These are phyloP conservation scores for Colletotrichum spinosum DNA, from an alignment of 2,329 filamentous ascomycete genomes.

Conservation along the genomic window DNA sequence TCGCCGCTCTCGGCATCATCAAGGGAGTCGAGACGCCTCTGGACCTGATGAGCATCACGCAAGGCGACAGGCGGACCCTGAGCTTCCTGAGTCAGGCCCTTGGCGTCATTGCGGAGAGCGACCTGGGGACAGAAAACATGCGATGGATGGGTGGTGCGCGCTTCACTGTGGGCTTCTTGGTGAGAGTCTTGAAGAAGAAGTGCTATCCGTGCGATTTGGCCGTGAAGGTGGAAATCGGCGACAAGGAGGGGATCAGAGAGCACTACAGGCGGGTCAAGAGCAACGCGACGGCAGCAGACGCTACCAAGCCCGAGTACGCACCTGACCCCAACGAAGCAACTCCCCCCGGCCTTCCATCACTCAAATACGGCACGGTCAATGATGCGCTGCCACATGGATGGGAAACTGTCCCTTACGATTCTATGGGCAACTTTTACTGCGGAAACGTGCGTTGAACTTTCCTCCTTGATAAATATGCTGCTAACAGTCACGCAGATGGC, in stretches of 20 bases:
- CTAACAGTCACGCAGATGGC: constrained; percentile 71
- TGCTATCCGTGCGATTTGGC: constrained; percentile 92
- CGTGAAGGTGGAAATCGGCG: constrained; percentile 82
- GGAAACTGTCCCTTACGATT: constrained; percentile 78
- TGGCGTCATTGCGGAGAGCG: constrained; percentile 89
- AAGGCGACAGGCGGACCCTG: constrained; percentile 78
- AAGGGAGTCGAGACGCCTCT: constrained; percentile 88
- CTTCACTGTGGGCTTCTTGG: constrained; percentile 88
- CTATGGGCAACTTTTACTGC: constrained; percentile 91
- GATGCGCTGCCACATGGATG: constrained; percentile 83
- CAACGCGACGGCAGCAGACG: constrained; percentile 44
- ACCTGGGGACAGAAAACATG: constrained; percentile 89
- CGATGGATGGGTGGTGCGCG: constrained; percentile 92
- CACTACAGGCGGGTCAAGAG: constrained; percentile 71
- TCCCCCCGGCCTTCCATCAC: constrained; percentile 72
- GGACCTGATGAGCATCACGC: constrained; percentile 89
- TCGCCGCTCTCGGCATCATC: constrained; percentile 85
- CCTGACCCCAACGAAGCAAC: constrained; percentile 37
- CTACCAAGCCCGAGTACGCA: constrained; percentile 10
- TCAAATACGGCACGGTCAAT: constrained; percentile 83
- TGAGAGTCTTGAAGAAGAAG: constrained; percentile 79
- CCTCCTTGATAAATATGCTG: constrained; percentile 14
- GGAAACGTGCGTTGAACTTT: constrained; percentile 76
- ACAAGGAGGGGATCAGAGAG: constrained; percentile 79
- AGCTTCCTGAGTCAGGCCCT: constrained; percentile 93